Evolutionary conservation across 495 filamentous ascomycete genomes (phyloP), one percentile per base, ranked within the genome.

Genomic region (Terfezia claveryi): DNA sequence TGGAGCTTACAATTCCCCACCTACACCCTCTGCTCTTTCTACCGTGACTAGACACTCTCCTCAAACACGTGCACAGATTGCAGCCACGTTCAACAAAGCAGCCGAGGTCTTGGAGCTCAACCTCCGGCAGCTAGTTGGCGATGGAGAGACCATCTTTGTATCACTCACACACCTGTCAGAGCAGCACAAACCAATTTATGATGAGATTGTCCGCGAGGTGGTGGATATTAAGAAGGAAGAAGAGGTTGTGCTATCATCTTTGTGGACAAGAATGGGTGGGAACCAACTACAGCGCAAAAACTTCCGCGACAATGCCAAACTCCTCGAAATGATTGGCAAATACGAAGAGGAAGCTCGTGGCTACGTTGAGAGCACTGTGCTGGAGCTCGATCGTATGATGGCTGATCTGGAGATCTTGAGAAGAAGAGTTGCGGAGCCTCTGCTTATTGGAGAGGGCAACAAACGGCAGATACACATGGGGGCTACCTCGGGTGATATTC

Each of bases 221-320:
- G 59, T 65, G 12, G 63, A 66, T 36, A 65, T 66, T 37, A 62
- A 65, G 49, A 66, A 65, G 38, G 63, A 57, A 20, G 62, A 66
- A 49, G 60, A 57, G 2, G 55, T 64, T 6, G 63, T 65, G 10
- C 64, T 66, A 37, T 58, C 60, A 0, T 65, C 63, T n/a, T 58
- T 66, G 5, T 66, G 63, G 63, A 59, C 63, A 4, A 58, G 59
- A 12, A 57, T 66, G 8, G 57, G 57, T 20, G 57, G 61, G 1
- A 62, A 59, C 49, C 56, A 63, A 0, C 53, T 55, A 11, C 57
- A 60, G 53, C 50, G 63, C 10, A 61, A 65, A 23, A 66, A 66
- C 20, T 66, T 66, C 36, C 55, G 62, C 9, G 60, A 65, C 41
- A 66, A 66, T 11, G 64, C 63, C 1, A 57, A 66, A 44, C 56